Conservation (phyloP, 208 protist genomes). For the Trypanosoma scelopori region DNA sequence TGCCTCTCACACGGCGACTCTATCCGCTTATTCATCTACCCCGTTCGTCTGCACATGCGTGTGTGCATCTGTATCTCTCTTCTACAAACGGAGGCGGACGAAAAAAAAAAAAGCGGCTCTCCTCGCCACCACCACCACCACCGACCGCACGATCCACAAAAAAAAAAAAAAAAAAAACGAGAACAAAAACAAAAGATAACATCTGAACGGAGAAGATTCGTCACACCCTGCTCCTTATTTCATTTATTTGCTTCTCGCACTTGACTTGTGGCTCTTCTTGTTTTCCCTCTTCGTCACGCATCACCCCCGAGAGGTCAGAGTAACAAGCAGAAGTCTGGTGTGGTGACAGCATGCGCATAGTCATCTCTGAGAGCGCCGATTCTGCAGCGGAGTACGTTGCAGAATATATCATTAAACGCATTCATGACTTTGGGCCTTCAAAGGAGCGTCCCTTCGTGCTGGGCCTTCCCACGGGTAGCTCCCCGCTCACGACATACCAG, state of each 20-base stretch:
- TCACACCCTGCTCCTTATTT: neutral
- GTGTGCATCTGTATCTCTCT: neutral
- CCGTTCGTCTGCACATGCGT: slow-evolving; percentile 1
- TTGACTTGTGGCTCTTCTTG: slow-evolving; percentile 6
- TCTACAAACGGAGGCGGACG: too few species aligned
- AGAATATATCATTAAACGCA: slow-evolving; percentile 87
- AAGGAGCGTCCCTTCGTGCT: slow-evolving; percentile 88
- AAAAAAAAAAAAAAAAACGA: too few species aligned
- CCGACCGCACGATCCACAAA: too few species aligned
- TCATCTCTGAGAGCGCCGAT: slow-evolving; percentile 75
- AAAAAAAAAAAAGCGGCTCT: too few species aligned
- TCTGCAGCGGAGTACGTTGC: slow-evolving; percentile 75
- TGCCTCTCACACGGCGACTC: slow-evolving; percentile 3
- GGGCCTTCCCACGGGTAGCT: slow-evolving; percentile 91
- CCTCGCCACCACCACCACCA: too few species aligned
- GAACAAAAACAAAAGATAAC: too few species aligned
- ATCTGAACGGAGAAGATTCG: too few species aligned
- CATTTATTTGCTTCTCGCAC: neutral
- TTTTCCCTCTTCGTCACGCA: slow-evolving; percentile 5
- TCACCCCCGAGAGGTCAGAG: neutral
- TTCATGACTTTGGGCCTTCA: slow-evolving; percentile 81
- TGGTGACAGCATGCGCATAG: slow-evolving; percentile 79
- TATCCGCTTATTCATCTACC: slow-evolving; percentile 5
- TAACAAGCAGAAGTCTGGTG: neutral
- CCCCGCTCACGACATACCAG: slow-evolving; percentile 90